phyloP scores from a whole-genome alignment of 768 basidiomycete genomes.

The Chalciporus piperatus region DNA sequence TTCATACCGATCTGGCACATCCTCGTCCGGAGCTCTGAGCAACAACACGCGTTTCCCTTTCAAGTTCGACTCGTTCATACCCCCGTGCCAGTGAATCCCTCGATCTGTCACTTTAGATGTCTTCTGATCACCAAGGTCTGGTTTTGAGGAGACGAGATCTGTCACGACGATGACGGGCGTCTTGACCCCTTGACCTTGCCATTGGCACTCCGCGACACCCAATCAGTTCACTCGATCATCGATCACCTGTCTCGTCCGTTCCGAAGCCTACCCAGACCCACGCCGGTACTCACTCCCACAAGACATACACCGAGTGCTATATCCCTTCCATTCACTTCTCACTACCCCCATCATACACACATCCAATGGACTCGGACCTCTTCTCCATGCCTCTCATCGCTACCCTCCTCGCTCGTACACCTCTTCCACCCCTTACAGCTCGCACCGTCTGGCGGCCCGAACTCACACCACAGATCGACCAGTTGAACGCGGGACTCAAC shows the following conservation, averaged over 20 bases:
- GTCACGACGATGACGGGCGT: no score
- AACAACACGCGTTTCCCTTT: slow-evolving; percentile 35
- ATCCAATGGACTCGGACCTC: slow-evolving; percentile 1
- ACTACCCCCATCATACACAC: not conserved
- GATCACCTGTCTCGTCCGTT: not conserved
- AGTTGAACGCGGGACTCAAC: slow-evolving; percentile 12
- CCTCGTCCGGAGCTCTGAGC: slow-evolving; percentile 36
- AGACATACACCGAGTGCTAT: not conserved
- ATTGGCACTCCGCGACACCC: not conserved
- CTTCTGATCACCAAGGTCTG: no score
- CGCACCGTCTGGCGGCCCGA: slow-evolving; percentile 13
- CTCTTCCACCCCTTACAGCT: slow-evolving; percentile 12
- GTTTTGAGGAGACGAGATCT: no score
- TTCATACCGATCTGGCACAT: slow-evolving; percentile 57
- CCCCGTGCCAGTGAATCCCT: not conserved
- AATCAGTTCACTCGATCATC: not conserved
- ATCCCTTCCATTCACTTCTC: not conserved
- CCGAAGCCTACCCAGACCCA: no score
- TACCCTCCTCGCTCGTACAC: slow-evolving; percentile 14
- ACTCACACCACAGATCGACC: slow-evolving; percentile 18
- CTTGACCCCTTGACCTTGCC: no score
- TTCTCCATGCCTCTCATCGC: slow-evolving; percentile 13
- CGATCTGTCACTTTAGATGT: no score
- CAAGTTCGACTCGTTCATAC: not conserved
- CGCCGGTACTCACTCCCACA: no score